Conservation (phyloP, 2,329 filamentous ascomycete genomes). For the Aspergillus aculeatinus region DNA sequence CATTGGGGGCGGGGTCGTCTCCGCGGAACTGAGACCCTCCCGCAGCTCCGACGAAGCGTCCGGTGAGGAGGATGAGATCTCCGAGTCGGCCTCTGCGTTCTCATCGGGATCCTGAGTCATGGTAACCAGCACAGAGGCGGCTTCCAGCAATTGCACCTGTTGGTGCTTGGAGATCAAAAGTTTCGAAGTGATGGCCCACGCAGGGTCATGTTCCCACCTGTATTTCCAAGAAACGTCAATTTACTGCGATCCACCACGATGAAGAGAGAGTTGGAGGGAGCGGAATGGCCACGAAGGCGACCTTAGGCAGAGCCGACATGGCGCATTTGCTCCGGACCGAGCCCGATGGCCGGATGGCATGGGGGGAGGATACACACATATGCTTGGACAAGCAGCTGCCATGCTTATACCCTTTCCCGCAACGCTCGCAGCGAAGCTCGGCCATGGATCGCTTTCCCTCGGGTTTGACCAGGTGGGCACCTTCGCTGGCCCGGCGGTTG, state of each 20-base stretch:
- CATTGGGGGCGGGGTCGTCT: conserved; percentile 87
- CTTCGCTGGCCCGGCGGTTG: conserved; percentile 74
- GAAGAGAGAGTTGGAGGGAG: conserved; percentile 31
- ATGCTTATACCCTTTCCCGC: conserved; percentile 99
- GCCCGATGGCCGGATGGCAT: conserved; percentile 47
- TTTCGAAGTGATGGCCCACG: conserved; percentile 97
- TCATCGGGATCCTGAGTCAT: conserved; percentile 71
- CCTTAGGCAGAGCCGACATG: conserved; percentile 41
- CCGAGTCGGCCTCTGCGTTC: conserved; percentile 69
- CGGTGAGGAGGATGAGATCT: conserved; percentile 78
- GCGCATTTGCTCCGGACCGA: conserved; percentile 41
- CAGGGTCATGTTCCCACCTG: conserved; percentile 99
- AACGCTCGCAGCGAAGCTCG: conserved; percentile 94
- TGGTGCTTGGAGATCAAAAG: conserved; percentile 98
- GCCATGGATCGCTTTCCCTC: conserved; percentile 75
- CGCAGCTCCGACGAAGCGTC: conserved; percentile 75
- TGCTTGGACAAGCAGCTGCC: conserved; percentile 99
- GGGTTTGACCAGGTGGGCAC: conserved; percentile 75
- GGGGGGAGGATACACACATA: conserved; percentile 79
- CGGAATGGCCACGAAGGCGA: conserved; percentile 40
- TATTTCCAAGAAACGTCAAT: conserved; percentile 43
- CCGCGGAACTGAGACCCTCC: conserved; percentile 76
- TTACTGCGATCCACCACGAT: conserved; percentile 27
- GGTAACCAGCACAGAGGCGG: conserved; percentile 88
- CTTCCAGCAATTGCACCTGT: conserved; percentile 95